Evolutionary conservation across 192 early-diverging fungal genomes (phyloP).

Genomic region (Coemansia sp.): DNA sequence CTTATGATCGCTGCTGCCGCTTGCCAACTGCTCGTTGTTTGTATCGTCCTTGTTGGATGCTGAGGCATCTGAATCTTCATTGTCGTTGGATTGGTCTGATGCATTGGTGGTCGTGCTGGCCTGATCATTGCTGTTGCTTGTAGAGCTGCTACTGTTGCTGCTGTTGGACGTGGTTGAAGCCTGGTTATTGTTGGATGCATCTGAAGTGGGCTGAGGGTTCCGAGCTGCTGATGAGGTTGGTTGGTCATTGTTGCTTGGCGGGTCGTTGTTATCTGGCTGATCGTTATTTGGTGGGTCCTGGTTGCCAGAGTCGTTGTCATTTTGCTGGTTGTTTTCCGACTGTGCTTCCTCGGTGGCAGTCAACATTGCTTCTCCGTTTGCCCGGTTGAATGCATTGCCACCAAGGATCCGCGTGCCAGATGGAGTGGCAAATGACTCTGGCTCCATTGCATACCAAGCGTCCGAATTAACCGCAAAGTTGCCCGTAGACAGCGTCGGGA

Average conservation of each 20-base stretch:
- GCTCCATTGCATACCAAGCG: background rate
- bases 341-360: background rate
- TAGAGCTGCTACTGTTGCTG: background rate
- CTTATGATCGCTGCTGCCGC: background rate
- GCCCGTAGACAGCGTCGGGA: conserved; percentile 1
- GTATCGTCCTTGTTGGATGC: background rate
- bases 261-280: background rate
- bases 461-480: background rate
- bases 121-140: no score
- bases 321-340: background rate
- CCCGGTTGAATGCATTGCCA: conserved; percentile 3
- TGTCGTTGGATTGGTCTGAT: no score
- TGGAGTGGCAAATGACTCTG: background rate
- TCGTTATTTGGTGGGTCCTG: background rate
- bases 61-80: background rate
- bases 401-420: background rate
- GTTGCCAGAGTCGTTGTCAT: background rate
- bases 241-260: no score
- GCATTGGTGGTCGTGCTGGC: no score
- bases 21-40: background rate
- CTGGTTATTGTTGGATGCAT: background rate
- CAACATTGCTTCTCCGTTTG: background rate
- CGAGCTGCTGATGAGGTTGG: no score
- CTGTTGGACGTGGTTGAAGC: background rate
- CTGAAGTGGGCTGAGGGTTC: no score